A percentile compares a stretch with the other conserved stretches of the same genome.
These are phyloP conservation scores for Populus euphratica DNA, from an alignment of 345 rosid species.

Conservation along the genomic window DNA sequence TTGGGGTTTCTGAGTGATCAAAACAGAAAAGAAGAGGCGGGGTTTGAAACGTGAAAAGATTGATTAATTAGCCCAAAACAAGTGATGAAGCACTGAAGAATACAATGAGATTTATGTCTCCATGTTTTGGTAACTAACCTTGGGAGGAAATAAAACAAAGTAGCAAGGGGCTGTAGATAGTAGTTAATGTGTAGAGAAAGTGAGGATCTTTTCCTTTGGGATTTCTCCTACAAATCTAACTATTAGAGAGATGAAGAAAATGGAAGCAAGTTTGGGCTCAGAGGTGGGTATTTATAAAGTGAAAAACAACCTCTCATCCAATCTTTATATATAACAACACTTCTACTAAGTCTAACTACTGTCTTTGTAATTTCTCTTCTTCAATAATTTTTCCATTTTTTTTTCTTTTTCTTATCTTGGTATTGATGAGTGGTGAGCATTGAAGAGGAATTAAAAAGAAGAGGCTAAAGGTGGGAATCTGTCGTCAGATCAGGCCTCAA, in stretches of 20 bases:
- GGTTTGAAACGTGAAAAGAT: constrained; percentile 4
- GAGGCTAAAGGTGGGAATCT: constrained; percentile 35
- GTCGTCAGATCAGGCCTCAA: constrained; percentile 32
- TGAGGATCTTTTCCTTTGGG: constrained; percentile 8
- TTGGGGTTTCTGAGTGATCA: background rate
- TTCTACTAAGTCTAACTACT: background rate
- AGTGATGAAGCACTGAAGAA: constrained; percentile 38
- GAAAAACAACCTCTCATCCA: constrained; percentile 15
- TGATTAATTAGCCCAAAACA: constrained; percentile 31
- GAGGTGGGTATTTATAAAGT: constrained; percentile 41
- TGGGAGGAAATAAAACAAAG: constrained; percentile 21
- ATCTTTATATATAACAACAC: background rate
- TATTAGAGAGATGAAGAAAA: constrained; percentile 38
- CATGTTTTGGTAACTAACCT: constrained; percentile 41
- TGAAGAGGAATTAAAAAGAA: constrained; percentile 19
- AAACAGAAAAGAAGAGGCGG: background rate
- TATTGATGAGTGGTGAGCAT: constrained; percentile 11
- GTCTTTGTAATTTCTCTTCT: background rate
- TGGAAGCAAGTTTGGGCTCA: constrained; percentile 27
- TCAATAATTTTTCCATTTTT: background rate
- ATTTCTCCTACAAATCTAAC: constrained; percentile 30
- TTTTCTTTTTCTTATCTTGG: background rate
- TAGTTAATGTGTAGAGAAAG: constrained; percentile 24
- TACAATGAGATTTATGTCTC: constrained; percentile 30
- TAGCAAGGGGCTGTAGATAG: background rate